Evolutionary conservation across 306 rosid species (phyloP), one percentile per base, ranked within the genome.

Genomic region (Hippophae gyantsensis): DNA sequence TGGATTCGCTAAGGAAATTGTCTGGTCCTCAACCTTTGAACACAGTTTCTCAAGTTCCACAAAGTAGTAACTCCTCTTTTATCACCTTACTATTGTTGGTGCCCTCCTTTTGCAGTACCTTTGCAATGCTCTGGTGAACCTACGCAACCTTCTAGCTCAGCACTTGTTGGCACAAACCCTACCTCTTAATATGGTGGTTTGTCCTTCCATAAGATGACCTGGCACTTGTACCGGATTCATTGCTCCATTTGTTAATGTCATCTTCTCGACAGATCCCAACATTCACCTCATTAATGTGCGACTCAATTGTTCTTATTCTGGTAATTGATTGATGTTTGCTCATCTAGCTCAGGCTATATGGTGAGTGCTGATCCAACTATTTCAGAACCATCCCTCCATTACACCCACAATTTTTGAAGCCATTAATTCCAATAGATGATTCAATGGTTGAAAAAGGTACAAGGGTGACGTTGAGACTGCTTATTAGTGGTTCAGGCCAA

Each of bases 21-120:
- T 47, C 76, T 64, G 77, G 47, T 27, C 74, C 87, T 68, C 73
- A 78, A 11, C 52, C 77, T 57, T 52, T 69, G 53, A 75, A 75
- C 67, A 52, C 75, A 53, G 75, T 72, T 10, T 80, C 78, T 62
- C 81, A 78, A 60, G 55, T 69, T 54, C 69, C 90, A 48, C 75
- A 77, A 45, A 86, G 64, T 48, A 59, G 86, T n/a, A n/a, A n/a
- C n/a, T 11, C 81, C 99, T 32, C 81, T 87, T 50, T 82, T 92
- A 60, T 73, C 95, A 43, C 99, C 99, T 13, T 78, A 84, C 71
- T 88, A 93, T 73, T 88, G 99, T 65, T 93, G 93, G 90, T 88
- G 94, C 60, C 97, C 99, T 51, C 81, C 96, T 0, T 79, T 83
- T 13, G 63, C 72, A 50, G 69, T 89, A 3, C 58, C 80, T 57